Evolutionary conservation across 2,329 filamentous ascomycete genomes (phyloP), one percentile per base, ranked within the genome.

Genomic region (Fusarium coicis): DNA sequence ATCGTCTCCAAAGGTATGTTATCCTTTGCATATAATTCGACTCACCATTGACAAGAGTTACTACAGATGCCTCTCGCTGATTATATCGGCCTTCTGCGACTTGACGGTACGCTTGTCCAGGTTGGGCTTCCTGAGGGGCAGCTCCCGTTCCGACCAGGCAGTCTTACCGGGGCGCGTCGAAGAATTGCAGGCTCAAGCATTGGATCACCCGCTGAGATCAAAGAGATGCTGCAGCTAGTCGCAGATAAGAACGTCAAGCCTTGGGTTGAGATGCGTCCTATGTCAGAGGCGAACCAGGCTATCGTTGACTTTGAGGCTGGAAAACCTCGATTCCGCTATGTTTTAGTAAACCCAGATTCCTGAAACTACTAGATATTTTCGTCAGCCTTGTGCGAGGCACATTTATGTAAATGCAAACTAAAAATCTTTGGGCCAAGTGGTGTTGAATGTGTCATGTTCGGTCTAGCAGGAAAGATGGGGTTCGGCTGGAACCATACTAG

Each of bases 71-170:
- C 74, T 5, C 55, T 74, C 10, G 37, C 64, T 1, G 53, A 70
- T 8, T 77, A 77, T 19, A 58, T 77, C 3, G 66, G 66, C 1
- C 67, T 77, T 2, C 80, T 92, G 12, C 84, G 85, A 56, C 80
- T 85, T 10, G 85, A 88, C 60, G 89, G 90, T 10, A 84, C 83
- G 4, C 88, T 91, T 74, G 86, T 92, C 57, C 88, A 91, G 78
- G 86, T 92, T 28, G 90, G 90, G 10, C 85, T 87, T 10, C 89
- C 90, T 0, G 90, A 76, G 4, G 74, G 73, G 10, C 28, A 56
- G 2, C 28, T 56, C 56, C 68, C 43, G 16, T 75, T 64, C 66
- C 74, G n/a, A 18, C 54, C 54, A 1, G 19, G 18, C 0, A 57
- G 54, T 4, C 54, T 57, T 1, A 26, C 39, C 1, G 40, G 54